Evolutionary conservation across 345 rosid species (phyloP).

Genomic region (Eucalyptus lansdowneana): DNA sequence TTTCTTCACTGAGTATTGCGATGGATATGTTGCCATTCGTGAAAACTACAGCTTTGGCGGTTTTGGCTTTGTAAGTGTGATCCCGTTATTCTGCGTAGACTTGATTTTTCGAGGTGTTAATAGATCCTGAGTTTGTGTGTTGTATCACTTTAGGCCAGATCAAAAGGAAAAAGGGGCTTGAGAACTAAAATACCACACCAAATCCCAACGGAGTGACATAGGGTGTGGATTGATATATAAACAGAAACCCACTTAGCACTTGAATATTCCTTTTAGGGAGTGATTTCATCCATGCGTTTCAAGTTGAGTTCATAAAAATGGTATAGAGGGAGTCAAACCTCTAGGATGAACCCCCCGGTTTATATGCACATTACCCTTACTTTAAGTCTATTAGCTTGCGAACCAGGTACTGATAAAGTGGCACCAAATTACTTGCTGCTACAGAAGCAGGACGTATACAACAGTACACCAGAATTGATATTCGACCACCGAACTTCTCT

Average conservation of each 20-base stretch:
- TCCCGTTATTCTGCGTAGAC: neutral
- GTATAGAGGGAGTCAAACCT: neutral
- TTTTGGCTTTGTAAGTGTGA: constrained; percentile 35
- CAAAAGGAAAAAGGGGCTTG: neutral
- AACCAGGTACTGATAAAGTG: neutral
- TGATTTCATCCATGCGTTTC: neutral
- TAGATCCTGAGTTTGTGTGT: neutral
- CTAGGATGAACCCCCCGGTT: neutral
- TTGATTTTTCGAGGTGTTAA: neutral
- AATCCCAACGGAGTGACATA: neutral
- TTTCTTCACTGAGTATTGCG: constrained; percentile 22
- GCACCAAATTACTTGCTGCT: neutral
- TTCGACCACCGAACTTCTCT: neutral
- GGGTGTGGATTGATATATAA: neutral
- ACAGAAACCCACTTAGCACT: neutral
- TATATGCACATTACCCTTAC: neutral
- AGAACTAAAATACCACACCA: neutral
- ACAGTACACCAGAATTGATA: neutral
- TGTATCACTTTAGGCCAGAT: neutral
- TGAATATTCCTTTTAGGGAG: neutral
- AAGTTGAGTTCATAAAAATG: neutral
- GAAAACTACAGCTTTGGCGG: constrained; percentile 37
- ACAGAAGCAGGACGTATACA: neutral
- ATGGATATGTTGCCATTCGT: constrained; percentile 3
- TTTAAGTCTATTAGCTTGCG: neutral